Conservation (phyloP, 129 eudicot genomes). For the Arctium lappa region DNA sequence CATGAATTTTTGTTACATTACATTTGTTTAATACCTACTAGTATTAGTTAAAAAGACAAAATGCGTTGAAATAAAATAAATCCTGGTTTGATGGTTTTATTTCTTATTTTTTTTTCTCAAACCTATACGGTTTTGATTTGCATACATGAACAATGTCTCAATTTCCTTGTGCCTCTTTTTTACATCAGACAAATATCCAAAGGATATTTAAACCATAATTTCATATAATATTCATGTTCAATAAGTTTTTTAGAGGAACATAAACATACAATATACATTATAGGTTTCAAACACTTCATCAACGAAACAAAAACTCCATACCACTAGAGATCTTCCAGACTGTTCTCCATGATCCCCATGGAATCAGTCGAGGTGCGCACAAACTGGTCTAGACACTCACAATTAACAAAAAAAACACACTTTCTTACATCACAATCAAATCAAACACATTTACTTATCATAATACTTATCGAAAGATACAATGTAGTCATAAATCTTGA, state of each 20-base stretch:
- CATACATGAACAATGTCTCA: neutral
- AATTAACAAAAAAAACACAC: neutral
- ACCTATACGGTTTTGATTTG: neutral
- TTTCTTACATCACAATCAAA: neutral
- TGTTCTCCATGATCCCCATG: no score
- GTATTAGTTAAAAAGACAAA: no score
- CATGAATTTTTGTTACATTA: neutral
- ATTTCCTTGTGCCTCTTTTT: neutral
- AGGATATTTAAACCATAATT: neutral
- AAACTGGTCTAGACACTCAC: neutral
- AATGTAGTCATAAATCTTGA: constrained; percentile 29
- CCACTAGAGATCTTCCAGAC: no score
- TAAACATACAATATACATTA: neutral
- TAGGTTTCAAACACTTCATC: neutral
- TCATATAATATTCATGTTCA: neutral
- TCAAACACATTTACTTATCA: constrained; percentile 10
- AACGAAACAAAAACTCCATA: neutral
- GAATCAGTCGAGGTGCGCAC: no score
- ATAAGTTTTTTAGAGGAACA: neutral
- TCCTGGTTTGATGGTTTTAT: neutral
- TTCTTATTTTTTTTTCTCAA: no score
- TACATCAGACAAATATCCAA: neutral
- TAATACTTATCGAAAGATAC: constrained; percentile 17
- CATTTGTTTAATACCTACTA: neutral
- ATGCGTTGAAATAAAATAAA: neutral